Evolutionary conservation across 169 alveolate genomes (phyloP), one percentile per base, ranked within the genome.

Genomic region (Eimeria maxima): DNA sequence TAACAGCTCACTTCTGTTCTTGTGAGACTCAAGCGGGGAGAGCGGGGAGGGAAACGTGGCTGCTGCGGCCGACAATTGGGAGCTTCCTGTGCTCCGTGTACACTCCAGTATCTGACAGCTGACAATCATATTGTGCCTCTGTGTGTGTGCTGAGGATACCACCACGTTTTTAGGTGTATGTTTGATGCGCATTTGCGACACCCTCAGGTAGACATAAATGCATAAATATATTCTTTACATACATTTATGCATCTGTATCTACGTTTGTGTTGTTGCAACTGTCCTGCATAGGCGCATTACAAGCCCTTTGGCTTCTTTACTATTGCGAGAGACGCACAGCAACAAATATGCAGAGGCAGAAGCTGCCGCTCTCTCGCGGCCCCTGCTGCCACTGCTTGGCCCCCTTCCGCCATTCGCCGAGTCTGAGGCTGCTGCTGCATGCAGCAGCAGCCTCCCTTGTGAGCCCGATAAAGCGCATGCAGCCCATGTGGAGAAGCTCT

Each of bases 311-410:
- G 50, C 90, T 16, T 81, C 90, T 57, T 13, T 81, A 73, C 24
- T 81, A 47, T 73, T 81, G 90, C 7, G 90, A 50, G 90, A 81
- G 47, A 38, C 42, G 29, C 73, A 81, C 44, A 20, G 90, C 71
- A 81, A 47, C 90, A 81, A 81, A n/a, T 81, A 73, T 69, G 90
- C 90, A 38, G 90, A 81, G 55, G 4, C 24, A 42, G 90, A 69
- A n/a, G 90, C 90, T 24, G 90, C 7, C 11, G 90, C 45, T 44
- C 73, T 81, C 44, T 45, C 90, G 13, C 3, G 50, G 7, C 69
- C 90, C 8, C 10, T 81, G 24, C 44, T 50, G 57, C 6, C 74
- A 29, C 87, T 78, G 22, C 53, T 50, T 24, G 89, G 74, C n/a
- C 33, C 50, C 89, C 80, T 50, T 86, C 93, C 80, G 8, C 63